A percentile compares a stretch with the other conserved stretches of the same genome.
These are phyloP conservation scores for Colletotrichum sp. DNA, from an alignment of 2,329 filamentous ascomycete species.

Conservation along the genomic window DNA sequence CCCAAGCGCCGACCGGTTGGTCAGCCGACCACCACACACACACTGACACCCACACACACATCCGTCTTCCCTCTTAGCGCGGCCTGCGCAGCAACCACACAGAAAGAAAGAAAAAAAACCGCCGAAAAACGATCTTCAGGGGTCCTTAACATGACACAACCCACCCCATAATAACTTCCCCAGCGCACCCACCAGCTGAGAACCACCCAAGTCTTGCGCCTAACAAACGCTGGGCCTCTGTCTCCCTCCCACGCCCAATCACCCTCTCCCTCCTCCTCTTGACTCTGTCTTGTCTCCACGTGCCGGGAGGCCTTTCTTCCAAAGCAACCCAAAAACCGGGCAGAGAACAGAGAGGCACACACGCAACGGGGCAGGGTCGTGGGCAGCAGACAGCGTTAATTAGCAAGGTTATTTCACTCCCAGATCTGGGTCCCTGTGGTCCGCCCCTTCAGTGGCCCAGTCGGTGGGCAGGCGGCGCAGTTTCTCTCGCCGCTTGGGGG, in stretches of 20 bases:
- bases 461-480: neutral
- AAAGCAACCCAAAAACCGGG: neutral
- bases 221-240: neutral
- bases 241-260: neutral
- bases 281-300: neutral
- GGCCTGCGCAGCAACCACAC: neutral
- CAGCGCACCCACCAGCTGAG: slow-evolving; percentile 9
- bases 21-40: neutral
- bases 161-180: neutral
- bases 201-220: neutral
- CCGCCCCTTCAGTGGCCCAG: neutral
- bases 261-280: neutral
- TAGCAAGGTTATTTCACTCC: neutral
- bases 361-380: neutral
- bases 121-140: slow-evolving; percentile 12
- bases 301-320: neutral
- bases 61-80: neutral
- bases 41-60: neutral
- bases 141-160: slow-evolving; percentile 14
- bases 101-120: neutral
- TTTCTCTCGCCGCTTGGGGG: neutral
- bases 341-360: neutral
- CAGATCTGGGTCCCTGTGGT: neutral
- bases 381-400: neutral
- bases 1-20: neutral